Evolutionary conservation across 1,284 basidiomycete genomes (phyloP), one percentile per base, ranked within the genome.

Genomic region (Sanghuangporus sanghuang): DNA sequence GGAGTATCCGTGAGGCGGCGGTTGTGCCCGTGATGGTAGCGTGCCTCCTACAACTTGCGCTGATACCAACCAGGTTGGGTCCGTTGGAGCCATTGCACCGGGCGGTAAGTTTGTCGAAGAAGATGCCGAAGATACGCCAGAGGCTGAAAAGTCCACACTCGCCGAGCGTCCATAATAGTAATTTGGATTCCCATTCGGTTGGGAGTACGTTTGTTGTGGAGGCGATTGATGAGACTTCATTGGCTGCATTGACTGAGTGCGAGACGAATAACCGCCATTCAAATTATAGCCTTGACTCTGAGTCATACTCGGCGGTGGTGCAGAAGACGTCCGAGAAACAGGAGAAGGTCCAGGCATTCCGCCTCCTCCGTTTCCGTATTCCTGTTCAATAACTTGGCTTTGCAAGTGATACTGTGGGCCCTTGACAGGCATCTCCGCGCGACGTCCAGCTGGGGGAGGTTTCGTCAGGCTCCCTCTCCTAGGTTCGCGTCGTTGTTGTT

Each of bases 351-450:
- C 71, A 74, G 56, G 72, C 67, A 21, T 67, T 36, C 62, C 70
- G 21, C 44, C 44, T n/a, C 73, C 72, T 32, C 27, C 27, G 4
- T 32, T 32, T 46, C 73, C 72, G 67, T 90, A 91, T 69, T 96
- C 93, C 70, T 94, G 89, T 72, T 95, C 92, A 81, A 97, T 92
- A 65, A 89, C 92, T 21, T 90, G 87, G 73, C 93, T 92, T 73
- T 97, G 95, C 83, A 92, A 88, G 69, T 95, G 95, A 73, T 96
- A 98, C 71, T 93, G 91, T 23, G 95, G 93, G 8, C 92, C 88
- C 67, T 88, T 86, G 67, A 97, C 86, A 3, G 93, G 87, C 76
- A 86, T 92, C 76, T 97, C 96, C 21, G 90, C 92, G 46, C 87
- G 80, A 54, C 93, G 83, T 59, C 79, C 77, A n/a, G 78, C 76